These are phyloP conservation scores for Penicillium silybi DNA, from an alignment of 495 filamentous ascomycete species.

Conservation along the genomic window DNA sequence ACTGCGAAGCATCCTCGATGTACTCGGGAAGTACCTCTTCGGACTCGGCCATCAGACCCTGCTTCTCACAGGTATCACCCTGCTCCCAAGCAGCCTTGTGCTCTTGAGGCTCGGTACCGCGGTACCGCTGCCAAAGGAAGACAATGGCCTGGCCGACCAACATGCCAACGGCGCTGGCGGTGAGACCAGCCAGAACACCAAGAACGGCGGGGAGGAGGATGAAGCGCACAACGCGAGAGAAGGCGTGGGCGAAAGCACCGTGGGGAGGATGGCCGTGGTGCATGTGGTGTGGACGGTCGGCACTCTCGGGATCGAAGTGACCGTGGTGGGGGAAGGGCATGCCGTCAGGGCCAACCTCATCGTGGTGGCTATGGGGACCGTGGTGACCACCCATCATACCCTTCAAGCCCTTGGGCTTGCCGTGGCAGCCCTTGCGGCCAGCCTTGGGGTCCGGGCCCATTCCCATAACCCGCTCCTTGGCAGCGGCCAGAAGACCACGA, in stretches of 20 bases:
- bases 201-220: conserved; percentile 44
- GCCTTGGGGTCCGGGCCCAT: conserved; percentile 25
- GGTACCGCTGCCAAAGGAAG: conserved; percentile 48
- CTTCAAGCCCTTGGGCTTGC: conserved; percentile 19
- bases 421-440: conserved; percentile 30
- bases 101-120: conserved; percentile 27
- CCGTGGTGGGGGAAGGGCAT: conserved; percentile 9
- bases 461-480: conserved; percentile 38
- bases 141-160: conserved; percentile 47
- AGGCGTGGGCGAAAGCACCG: conserved; percentile 38
- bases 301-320: conserved; percentile 10
- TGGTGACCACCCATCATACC: conserved; percentile 9
- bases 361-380: conserved; percentile 9
- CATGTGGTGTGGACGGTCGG: conserved; percentile 24
- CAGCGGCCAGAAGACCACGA: conserved; percentile 32
- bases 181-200: conserved; percentile 47
- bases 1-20: conserved; percentile 24
- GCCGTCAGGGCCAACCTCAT: conserved; percentile 9
- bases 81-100: conserved; percentile 32
- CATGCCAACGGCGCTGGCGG: conserved; percentile 52
- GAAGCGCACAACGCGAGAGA: conserved; percentile 46
- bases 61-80: conserved; percentile 38
- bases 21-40: conserved; percentile 34
- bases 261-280: conserved; percentile 30
- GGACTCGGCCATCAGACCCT: conserved; percentile 34